Conservation (phyloP, 257 asterid species). For the Salvia rosmarinus region DNA sequence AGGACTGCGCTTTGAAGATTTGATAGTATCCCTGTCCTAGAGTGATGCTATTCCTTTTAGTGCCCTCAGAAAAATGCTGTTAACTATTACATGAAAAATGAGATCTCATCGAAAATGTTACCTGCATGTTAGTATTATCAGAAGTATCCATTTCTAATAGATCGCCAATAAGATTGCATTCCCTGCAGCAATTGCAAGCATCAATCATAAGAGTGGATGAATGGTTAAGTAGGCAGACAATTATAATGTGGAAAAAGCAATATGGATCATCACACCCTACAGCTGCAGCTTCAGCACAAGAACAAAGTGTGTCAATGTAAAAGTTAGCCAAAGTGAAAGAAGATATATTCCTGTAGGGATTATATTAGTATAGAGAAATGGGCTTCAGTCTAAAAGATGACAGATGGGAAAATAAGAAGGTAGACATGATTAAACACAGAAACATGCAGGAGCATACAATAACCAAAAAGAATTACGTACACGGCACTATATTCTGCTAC, state of each 20-base stretch:
- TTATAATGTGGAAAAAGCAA: neutral
- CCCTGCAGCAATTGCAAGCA: constrained; percentile 54
- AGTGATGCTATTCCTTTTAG: constrained; percentile 31
- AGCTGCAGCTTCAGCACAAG: constrained; percentile 16
- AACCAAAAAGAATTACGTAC: neutral
- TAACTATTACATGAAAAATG: constrained; percentile 26
- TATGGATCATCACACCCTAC: constrained; percentile 1
- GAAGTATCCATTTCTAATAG: constrained; percentile 49
- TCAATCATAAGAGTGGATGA: constrained; percentile 32
- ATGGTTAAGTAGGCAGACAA: constrained; percentile 3
- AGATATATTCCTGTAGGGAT: neutral
- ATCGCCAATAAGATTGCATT: constrained; percentile 47
- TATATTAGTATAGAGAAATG: neutral
- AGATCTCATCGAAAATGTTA: constrained; percentile 44
- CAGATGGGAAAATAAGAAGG: neutral
- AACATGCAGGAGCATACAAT: neutral
- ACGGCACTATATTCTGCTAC: neutral
- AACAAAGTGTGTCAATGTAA: constrained; percentile 5
- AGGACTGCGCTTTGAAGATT: constrained; percentile 45
- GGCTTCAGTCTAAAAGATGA: neutral
- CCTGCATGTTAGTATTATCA: constrained; percentile 45
- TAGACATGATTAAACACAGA: constrained; percentile 4
- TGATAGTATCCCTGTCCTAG: constrained; percentile 47
- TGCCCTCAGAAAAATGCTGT: constrained; percentile 26
- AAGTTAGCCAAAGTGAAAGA: neutral